phyloP scores from a whole-genome alignment of 257 asterid species.

The Henckelia pumila region DNA sequence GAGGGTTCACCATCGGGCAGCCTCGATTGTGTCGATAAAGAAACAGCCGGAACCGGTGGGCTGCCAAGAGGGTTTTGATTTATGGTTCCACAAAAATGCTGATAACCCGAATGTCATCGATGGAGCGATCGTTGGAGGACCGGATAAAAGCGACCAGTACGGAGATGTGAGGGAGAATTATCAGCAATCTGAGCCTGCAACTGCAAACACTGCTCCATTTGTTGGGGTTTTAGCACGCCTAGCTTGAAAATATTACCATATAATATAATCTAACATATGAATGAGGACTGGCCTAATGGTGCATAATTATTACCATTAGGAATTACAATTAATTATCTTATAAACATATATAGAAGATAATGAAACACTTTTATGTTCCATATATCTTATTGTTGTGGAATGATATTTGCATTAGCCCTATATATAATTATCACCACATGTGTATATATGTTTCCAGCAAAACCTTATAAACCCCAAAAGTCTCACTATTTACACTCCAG shows the following conservation, averaged over 20 bases:
- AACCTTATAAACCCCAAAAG: no score
- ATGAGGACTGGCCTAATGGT: neutral
- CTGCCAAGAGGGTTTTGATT: constrained; percentile 42
- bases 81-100: constrained; percentile 42
- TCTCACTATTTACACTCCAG: no score
- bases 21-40: constrained; percentile 61
- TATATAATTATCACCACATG: no score
- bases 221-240: constrained; percentile 61
- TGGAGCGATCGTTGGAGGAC: constrained; percentile 76
- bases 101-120: constrained; percentile 54
- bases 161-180: constrained; percentile 39
- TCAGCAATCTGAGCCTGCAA: constrained; percentile 54
- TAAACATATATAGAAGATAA: no score
- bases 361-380: no score
- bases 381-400: no score
- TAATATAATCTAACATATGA: neutral
- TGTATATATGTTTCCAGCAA: no score
- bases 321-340: no score
- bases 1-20: constrained; percentile 53
- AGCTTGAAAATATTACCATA: constrained; percentile 12
- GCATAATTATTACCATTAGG: neutral
- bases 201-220: constrained; percentile 49
- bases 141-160: constrained; percentile 39
- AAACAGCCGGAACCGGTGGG: constrained; percentile 24
- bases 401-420: no score